Percentiles rank a stretch among this genome's conserved stretches.
phyloP scores from a whole-genome alignment of 805 yeast genomes.

The Deakozyma indianensis region DNA sequence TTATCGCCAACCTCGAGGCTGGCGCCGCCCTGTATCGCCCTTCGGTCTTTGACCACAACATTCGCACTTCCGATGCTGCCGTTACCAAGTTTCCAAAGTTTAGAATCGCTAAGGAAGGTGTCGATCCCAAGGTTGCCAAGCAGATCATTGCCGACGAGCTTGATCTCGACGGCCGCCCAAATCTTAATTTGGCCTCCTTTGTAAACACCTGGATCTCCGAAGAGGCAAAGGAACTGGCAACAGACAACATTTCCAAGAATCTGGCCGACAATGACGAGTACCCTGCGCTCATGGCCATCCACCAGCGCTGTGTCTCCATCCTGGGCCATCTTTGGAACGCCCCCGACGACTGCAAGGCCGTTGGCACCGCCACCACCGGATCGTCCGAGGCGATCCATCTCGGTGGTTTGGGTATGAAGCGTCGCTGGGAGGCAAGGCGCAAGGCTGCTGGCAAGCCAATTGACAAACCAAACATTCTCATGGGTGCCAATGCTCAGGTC shows the following conservation, averaged over 20 bases:
- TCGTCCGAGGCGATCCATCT: constrained; percentile 89
- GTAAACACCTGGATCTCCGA: constrained; percentile 61
- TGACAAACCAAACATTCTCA: constrained; percentile 66
- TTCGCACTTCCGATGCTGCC: constrained; percentile 1
- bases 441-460: constrained; percentile 42
- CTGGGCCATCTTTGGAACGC: constrained; percentile 74
- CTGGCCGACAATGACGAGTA: constrained; percentile 90
- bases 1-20: constrained; percentile 12
- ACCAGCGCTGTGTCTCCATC: constrained; percentile 71
- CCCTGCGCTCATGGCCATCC: constrained; percentile 69
- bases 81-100: constrained; percentile 33
- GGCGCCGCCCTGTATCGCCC: constrained; percentile 3
- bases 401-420: constrained; percentile 88
- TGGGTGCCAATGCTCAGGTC: constrained; percentile 90
- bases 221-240: constrained; percentile 37
- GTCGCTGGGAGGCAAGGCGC: constrained; percentile 65
- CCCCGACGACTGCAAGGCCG: constrained; percentile 32
- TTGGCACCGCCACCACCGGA: constrained; percentile 90
- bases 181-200: constrained; percentile 74
- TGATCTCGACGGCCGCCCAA: constrained; percentile 71
- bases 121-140: constrained; percentile 38
- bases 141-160: constrained; percentile 58
- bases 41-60: constrained; percentile 1
- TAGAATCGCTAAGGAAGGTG: constrained; percentile 43
- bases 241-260: constrained; percentile 70